Evolutionary conservation across 306 rosid genomes (phyloP).

Genomic region (Hylodesmum podocarpum): DNA sequence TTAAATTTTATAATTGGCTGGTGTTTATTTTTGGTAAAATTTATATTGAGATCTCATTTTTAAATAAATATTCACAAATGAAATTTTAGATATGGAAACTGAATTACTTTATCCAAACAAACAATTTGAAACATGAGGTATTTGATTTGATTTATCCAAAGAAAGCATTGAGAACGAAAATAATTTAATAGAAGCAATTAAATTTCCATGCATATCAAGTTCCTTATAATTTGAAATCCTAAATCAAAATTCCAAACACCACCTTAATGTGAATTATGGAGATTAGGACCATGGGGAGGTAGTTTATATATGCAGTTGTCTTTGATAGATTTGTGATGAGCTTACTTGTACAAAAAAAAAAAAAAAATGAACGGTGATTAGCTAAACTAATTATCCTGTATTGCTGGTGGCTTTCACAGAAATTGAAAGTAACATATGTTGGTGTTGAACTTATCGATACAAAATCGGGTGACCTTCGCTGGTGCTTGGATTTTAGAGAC

Average conservation of each 20-base stretch:
- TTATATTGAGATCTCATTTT: not conserved
- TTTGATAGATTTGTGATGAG: conserved; percentile 4
- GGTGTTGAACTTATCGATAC: conserved; percentile 84
- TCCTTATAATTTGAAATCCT: not conserved
- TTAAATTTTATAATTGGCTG: not conserved
- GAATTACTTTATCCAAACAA: not conserved
- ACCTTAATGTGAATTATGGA: conserved; percentile 15
- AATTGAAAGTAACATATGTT: conserved; percentile 77
- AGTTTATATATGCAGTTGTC: not conserved
- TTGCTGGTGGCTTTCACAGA: conserved; percentile 59
- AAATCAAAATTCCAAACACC: not conserved
- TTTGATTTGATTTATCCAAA: not conserved
- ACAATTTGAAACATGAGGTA: not conserved
- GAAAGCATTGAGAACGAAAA: not conserved
- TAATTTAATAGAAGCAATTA: not conserved
- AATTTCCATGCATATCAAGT: not conserved
- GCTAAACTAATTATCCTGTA: conserved; percentile 27
- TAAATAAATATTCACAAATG: not conserved
- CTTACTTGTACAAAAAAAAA: not conserved
- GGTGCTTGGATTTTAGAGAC: conserved; percentile 99
- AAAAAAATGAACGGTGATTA: not conserved
- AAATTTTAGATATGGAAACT: not conserved
- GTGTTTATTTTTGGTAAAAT: not conserved
- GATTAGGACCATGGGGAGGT: not conserved
- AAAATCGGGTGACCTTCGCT: conserved; percentile 88